phyloP scores from a whole-genome alignment of 2,329 filamentous ascomycete species.

The Bipolaris oryzae region DNA sequence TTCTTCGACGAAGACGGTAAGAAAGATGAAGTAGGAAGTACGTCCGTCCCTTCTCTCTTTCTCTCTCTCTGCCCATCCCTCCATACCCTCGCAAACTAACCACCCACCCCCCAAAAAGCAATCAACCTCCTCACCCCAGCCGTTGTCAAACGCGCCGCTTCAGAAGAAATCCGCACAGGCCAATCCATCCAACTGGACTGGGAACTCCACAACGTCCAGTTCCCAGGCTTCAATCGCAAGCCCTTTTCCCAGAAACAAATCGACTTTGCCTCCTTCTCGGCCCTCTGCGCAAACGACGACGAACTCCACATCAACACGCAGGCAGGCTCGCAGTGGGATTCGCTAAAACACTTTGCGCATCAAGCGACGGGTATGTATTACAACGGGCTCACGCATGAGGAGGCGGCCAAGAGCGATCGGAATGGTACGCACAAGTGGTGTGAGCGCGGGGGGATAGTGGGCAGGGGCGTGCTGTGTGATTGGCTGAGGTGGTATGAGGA shows the following conservation, averaged over 20 bases:
- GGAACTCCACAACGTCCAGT: constrained; percentile 62
- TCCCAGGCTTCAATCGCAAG: constrained; percentile 60
- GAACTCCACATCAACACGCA: constrained; percentile 44
- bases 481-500: constrained; percentile 43
- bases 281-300: constrained; percentile 39
- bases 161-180: constrained; percentile 59
- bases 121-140: constrained; percentile 57
- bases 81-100: too few relatives aligned
- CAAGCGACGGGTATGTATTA: constrained; percentile 38
- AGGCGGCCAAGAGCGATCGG: constrained; percentile 27
- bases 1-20: constrained; percentile 44
- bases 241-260: constrained; percentile 59
- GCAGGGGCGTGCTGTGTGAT: constrained; percentile 42
- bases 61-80: not conserved
- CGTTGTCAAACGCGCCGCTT: constrained; percentile 55
- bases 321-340: constrained; percentile 46
- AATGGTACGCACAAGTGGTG: constrained; percentile 48
- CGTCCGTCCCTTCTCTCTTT: constrained; percentile 23
- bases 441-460: constrained; percentile 45
- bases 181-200: constrained; percentile 60
- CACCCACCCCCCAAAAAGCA: constrained; percentile 12
- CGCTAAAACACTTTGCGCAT: constrained; percentile 45
- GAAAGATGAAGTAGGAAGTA: constrained; percentile 60
- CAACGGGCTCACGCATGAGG: constrained; percentile 40
- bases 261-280: constrained; percentile 46